Base-by-base conservation (phyloP, 768 basidiomycete species). In the Strobilomyces echinocephalus region DNA sequence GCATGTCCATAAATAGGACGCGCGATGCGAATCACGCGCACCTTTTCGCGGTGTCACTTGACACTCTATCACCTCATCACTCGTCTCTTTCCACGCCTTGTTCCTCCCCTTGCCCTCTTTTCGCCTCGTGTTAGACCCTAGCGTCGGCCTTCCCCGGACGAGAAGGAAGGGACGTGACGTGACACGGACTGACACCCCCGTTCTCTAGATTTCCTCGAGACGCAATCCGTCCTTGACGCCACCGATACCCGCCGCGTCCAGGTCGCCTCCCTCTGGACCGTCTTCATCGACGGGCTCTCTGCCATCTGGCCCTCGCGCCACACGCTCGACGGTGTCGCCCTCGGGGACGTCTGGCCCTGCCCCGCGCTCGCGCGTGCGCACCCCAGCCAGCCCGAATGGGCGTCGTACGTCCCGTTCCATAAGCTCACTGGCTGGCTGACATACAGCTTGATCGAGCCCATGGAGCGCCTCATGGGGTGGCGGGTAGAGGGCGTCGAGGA, bases 341-440 rank as follows among this genome's bases (percentile, higher is more conserved):
- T 98, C 6, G 95, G 95, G 20, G 95, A 98, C 65, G 94, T 94
- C 43, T 98, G 95, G 95, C 87, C 87, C 0, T 95, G 91, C 59
- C 72, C 79, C 5, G 79, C 79, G 0, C 74, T 85, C 35, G 43
- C 53, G 55, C 72, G 82, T 56, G 63, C 62, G 43, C 52, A 42
- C 11, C 54, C 30, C 12, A 58, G 52, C 6, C 60, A 62, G 18
- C 47, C 65, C 21, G 82, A 83, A 16, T 85, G 83, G 44, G 85
- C 85, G 49, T 78, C 84, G 49, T 75, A 91, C 30, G 91, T 98
- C 8, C 89, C 93, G 0, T 98, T 98, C 77, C 95, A 97, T 74
- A 98, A 99, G 69, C 78, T 99, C 45, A 92, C 91, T 0, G 87
- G 88, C 56, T 99, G 95, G 95, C 77, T 91, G 52, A 87, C 93